Evolutionary conservation across 1,284 basidiomycete genomes (phyloP), one percentile per base, ranked within the genome.

Genomic region (Marasmius tenuissimus): DNA sequence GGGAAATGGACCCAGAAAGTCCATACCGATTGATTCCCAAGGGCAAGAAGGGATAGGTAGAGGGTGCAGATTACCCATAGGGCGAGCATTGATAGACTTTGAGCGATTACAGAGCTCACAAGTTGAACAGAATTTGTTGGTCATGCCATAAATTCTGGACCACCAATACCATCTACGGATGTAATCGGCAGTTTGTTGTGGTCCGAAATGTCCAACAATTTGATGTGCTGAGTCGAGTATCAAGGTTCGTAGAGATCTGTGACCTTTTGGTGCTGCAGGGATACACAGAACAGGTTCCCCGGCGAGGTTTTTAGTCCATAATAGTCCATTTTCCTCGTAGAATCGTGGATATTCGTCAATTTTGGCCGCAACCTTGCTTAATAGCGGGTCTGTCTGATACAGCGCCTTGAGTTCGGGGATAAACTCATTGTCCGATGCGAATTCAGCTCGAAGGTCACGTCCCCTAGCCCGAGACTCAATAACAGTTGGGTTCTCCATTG

Each of bases 151-250:
- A 2, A 76, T 65, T 2, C 39, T 52, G 0, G 71, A 71, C 76
- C 76, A 78, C 75, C 75, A 78, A 55, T 69, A 75, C 67, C 67
- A 73, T 5, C 64, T 55, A 16, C 69, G 61, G 0, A 75, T 7
- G 53, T 74, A 75, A 5, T 70, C 69, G 0, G 59, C 56, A 0
- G 74, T 75, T 12, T 68, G 65, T 33, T 66, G 61, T n/a, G n/a
- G n/a, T n/a, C n/a, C n/a, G n/a, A n/a, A 63, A 57, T 76, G 74
- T 0, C 72, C 71, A 2, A 75, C 14, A 0, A 64, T 55, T 0
- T 20, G 3, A 58, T 76, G 74, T 0, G 69, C 73, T 11, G 69
- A 61, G 10, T 65, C 60, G 1, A 75, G 61, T 3, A 73, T 57
- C 0, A 71, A 52, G 37, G 71, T 66, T 0, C 60, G 61, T 9